Base-by-base conservation (phyloP, 2,329 filamentous ascomycete genomes). In the Diaporthe batatas region DNA sequence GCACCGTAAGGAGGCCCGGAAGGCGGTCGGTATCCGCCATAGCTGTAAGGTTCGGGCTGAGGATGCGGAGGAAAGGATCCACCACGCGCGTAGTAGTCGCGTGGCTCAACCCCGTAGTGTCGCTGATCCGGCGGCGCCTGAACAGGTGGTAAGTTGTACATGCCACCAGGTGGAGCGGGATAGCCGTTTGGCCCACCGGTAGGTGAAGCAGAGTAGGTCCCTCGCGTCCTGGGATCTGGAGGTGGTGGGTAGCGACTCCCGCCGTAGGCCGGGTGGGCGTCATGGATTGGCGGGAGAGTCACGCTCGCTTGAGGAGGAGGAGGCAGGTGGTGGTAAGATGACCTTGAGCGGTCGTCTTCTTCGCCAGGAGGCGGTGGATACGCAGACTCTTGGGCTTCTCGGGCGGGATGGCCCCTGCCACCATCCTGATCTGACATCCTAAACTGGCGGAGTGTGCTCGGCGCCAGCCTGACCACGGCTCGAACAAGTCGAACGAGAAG, bases 201-300 rank as follows among this genome's bases (percentile, higher is more conserved):
- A 1, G 79, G 77, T 21, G 78, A 76, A 23, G 76, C 70, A 7
- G 77, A 75, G 36, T 75, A 78, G 57, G 55, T 70, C 36, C 71
- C 69, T 7, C 71, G 65, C 10, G 74, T 55, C 58, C 73, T 51
- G 21, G 70, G 83, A 81, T 77, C 80, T 83, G 53, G 85, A 83
- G 68, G 71, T 29, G 55, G 86, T 84, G 71, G 82, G 75, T 85
- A 87, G 72, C 80, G 80, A 64, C 79, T 69, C 79, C 76, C 57
- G 79, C 74, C 71, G 72, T 79, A 79, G 72, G 80, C 76, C 44
- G 79, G 77, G 67, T 84, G 81, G 59, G 83, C 79, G 76, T 88
- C 87, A 70, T 87, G 83, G 69, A 89, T 88, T 23, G 87, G 84
- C 1, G 87, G 87, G 44, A 87, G 80, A 73, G 83, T 86, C 73